Evolutionary conservation across 2,329 filamentous ascomycete species (phyloP), one percentile per base, ranked within the genome.

Genomic region (Alternaria infectoria): DNA sequence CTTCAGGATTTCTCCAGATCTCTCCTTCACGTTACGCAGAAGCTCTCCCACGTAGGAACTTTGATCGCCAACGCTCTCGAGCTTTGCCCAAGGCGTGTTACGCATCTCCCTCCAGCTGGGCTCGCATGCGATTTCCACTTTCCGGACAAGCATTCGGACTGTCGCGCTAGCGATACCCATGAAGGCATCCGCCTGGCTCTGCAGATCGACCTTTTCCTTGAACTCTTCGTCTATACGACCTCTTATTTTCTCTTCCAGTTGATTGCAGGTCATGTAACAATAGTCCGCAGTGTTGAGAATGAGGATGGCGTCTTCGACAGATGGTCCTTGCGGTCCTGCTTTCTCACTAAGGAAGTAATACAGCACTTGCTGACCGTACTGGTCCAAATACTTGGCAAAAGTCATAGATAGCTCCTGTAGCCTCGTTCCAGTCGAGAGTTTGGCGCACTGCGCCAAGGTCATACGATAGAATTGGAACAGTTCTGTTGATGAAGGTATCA

Each of bases 261-360:
- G 95, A 51, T 90, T 93, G 52, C 93, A 96, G 28, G 97, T 98
- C 25, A 89, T 89, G 76, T 97, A 95, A 87, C 96, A 99, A 79
- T 98, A 99, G 76, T 99, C 96, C 1, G 96, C 95, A 1, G 96
- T 98, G 77, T 99, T 99, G 51, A 99, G 85, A 1, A 98, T 93
- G 4, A 97, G 83, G 13, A 97, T 87, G 4, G 92, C 87, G 66
- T 97, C 91, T 72, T 97, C 90, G 3, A 96, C 81, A 1, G 87
- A 87, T 2, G 87, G 86, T 3, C 84, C 86, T 62, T 85, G 83
- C 66, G 86, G 73, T 74, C 86, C 79, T 69, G 85, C 69, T 78
- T 88, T 74, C 81, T 91, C 88, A 28, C 86, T 86, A 17, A 91
- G 83, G 64, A 91, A 90, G 67, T 90, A 87, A 15, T 97, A 86